Conservation (phyloP, 495 filamentous ascomycete genomes). For the Tetracladium setigerum region DNA sequence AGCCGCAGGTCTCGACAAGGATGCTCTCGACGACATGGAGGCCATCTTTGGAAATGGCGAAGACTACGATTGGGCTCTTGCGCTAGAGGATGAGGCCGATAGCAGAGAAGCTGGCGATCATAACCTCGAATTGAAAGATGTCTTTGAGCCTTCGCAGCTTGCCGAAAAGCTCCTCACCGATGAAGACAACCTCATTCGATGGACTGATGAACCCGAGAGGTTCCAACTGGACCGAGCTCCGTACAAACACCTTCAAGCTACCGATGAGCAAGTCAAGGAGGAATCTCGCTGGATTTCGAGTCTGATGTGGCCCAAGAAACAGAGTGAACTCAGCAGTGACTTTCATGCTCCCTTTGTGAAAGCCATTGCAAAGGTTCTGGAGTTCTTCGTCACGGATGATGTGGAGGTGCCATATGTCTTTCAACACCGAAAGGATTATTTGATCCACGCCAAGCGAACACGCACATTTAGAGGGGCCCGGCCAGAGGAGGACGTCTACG, state of each 20-base stretch:
- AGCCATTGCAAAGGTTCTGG: conserved; percentile 84
- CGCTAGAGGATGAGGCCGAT: conserved; percentile 75
- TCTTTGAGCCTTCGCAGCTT: conserved; percentile 94
- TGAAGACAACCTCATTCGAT: conserved; percentile 83
- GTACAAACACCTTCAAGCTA: conserved; percentile 67
- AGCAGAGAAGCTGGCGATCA: conserved; percentile 58
- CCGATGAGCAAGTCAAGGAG: conserved; percentile 76
- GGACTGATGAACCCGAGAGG: conserved; percentile 82
- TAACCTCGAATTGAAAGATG: conserved; percentile 85
- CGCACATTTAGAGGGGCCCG: conserved; percentile 43
- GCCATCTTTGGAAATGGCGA: conserved; percentile 90
- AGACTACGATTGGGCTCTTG: conserved; percentile 90
- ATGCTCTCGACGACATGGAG: conserved; percentile 88
- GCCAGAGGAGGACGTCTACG: conserved; percentile 61
- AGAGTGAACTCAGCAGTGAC: conserved; percentile 46
- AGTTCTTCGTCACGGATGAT: conserved; percentile 87
- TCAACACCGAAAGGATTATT: conserved; percentile 94
- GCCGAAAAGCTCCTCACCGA: conserved; percentile 91
- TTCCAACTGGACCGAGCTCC: conserved; percentile 88
- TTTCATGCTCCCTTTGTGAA: conserved; percentile 76
- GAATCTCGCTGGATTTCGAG: conserved; percentile 88
- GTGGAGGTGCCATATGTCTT: conserved; percentile 96
- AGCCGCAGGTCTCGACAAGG: conserved; percentile 75
- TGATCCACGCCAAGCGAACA: conserved; percentile 83
- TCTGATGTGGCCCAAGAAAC: conserved; percentile 79